Evolutionary conservation across 306 rosid genomes (phyloP).

Genomic region (Rosa rugosa): DNA sequence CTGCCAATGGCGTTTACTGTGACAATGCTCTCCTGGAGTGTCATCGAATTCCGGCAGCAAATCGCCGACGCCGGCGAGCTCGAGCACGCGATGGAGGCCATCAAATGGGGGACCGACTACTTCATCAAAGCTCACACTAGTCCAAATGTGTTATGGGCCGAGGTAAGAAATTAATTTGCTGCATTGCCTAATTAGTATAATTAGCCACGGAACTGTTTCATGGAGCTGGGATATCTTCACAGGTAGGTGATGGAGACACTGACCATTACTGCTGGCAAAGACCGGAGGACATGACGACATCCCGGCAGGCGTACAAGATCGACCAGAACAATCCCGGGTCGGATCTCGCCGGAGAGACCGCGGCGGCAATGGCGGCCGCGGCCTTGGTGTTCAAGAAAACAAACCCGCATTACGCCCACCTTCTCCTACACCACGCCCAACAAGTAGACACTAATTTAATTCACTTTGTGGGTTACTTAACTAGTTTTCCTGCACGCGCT

Average conservation of each 20-base stretch:
- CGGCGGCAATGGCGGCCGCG: constrained; percentile 96
- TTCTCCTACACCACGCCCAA: constrained; percentile 83
- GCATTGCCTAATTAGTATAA: background rate
- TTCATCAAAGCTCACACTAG: constrained; percentile 97
- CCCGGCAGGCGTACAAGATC: constrained; percentile 87
- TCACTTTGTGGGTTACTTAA: background rate
- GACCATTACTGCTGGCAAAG: constrained; percentile 99
- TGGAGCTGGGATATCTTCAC: background rate
- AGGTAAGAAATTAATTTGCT: constrained; percentile 42
- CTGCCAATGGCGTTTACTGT: constrained; percentile 97
- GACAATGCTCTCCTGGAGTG: constrained; percentile 96
- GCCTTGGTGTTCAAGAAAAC: constrained; percentile 72
- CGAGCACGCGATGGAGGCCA: constrained; percentile 81
- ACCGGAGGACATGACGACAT: constrained; percentile 97
- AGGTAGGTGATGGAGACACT: constrained; percentile 99
- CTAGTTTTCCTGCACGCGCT: background rate
- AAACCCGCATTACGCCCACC: constrained; percentile 83
- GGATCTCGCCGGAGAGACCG: constrained; percentile 93
- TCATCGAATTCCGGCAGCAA: constrained; percentile 59
- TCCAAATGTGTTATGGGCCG: constrained; percentile 92
- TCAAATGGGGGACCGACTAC: constrained; percentile 97
- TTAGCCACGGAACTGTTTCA: background rate
- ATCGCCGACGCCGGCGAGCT: constrained; percentile 77
- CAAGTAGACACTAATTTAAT: constrained; percentile 41
- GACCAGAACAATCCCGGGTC: constrained; percentile 84